Evolutionary conservation across 495 filamentous ascomycete genomes (phyloP), one percentile per base, ranked within the genome.

Genomic region (Aspergillus hancockii): DNA sequence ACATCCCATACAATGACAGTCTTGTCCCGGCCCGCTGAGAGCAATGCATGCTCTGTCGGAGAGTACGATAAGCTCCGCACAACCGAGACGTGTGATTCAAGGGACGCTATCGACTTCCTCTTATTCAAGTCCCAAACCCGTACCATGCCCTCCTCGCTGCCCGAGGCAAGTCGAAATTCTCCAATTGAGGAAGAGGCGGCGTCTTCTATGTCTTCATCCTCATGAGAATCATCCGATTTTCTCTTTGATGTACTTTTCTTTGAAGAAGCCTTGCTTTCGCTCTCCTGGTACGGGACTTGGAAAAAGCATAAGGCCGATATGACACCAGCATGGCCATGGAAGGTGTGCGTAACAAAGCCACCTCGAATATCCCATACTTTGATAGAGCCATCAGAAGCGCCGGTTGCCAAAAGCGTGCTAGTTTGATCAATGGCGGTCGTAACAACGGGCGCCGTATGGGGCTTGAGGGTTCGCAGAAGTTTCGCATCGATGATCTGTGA

Each of bases 351-450:
- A 25, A 91, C 85, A 70, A 87, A 98, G 14, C 94, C 95, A 18
- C 90, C 92, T 57, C 81, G 76, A 38, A 99, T 93, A 75, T 99
- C 95, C 92, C 91, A 98, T 53, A 99, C 88, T 71, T 99, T 99
- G 60, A 97, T 88, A 4, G 87, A 82, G 25, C 94, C 94, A 73
- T 98, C 94, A 8, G 94, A 90, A 23, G 85, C 90, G 54, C 94
- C 94, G 19, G 93, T 97, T 36, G 93, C 94, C 41, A 98, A 75
- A 12, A 99, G 77, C 14, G 93, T 97, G 65, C 93, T 88, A 2
- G 92, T 97, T 32, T 81, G 78, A 69, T 99, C 94, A 47, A 92
- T 83, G 16, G 89, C 85, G 16, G 90, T 80, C 4, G 93, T 90
- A 9, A 97, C 84, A 12, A 97, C 91, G 2, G 94, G 94, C 4